Conservation (phyloP, 139 green algal species). For the Tetraselmis chui region DNA sequence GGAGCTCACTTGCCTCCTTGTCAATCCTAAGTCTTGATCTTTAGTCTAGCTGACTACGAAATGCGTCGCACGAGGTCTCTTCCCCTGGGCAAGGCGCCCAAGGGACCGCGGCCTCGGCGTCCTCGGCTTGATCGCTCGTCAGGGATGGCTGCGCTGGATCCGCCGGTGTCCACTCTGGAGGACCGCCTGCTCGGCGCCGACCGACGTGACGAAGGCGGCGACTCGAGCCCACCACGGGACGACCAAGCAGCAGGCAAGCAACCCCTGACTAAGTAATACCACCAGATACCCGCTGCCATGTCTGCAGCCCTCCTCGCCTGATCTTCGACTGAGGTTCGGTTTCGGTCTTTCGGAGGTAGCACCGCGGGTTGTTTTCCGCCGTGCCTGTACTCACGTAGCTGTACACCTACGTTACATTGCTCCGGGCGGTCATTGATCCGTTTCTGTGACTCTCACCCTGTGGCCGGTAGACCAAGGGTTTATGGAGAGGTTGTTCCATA, state of each 20-base stretch:
- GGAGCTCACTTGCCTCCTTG: no score
- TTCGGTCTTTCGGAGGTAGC: neutral
- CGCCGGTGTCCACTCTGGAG: neutral
- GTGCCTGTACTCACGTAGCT: neutral
- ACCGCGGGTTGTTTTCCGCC: neutral
- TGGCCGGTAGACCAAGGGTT: neutral
- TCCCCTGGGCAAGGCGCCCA: neutral
- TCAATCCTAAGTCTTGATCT: no score
- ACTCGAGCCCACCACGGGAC: neutral
- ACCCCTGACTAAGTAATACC: neutral
- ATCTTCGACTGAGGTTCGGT: neutral
- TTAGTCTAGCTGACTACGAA: no score
- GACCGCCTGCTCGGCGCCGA: neutral
- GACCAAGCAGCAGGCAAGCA: no score
- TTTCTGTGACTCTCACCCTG: no score
- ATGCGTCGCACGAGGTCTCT: neutral
- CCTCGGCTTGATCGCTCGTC: neutral
- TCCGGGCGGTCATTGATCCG: no score
- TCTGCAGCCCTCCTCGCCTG: neutral
- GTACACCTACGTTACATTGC: neutral
- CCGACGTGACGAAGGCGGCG: neutral
- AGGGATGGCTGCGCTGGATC: neutral
- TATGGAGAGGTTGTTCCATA: neutral
- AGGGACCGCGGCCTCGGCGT: neutral
- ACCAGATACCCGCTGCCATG: neutral